These are phyloP conservation scores for Stellera chamaejasme DNA, from an alignment of 345 rosid genomes.

Conservation along the genomic window DNA sequence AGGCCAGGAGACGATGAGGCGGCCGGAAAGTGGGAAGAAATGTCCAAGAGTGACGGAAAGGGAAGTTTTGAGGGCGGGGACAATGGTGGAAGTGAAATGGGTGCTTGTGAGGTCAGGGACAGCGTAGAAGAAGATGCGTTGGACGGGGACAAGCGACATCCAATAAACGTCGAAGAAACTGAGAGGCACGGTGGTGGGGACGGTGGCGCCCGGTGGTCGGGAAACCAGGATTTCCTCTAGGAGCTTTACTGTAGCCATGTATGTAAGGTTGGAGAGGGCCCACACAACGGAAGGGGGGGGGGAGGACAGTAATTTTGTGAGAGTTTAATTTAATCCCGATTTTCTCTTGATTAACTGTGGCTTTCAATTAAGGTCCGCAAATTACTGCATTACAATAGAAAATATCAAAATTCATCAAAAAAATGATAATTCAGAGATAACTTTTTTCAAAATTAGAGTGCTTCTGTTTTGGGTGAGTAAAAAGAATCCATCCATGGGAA, in stretches of 20 bases:
- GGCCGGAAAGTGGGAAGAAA: conserved; percentile 30
- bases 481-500: too few relatives aligned
- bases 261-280: too few relatives aligned
- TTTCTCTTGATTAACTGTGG: too few relatives aligned
- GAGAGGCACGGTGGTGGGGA: conserved; percentile 17
- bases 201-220: conserved; percentile 13
- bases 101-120: conserved; percentile 18
- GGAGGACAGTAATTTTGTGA: too few relatives aligned
- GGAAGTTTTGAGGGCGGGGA: conserved; percentile 33
- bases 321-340: too few relatives aligned
- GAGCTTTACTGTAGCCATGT: not conserved
- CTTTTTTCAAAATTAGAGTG: too few relatives aligned
- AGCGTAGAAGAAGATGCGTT: conserved; percentile 38
- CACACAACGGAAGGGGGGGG: too few relatives aligned
- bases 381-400: too few relatives aligned
- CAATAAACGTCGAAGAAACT: conserved; percentile 45
- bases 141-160: conserved; percentile 35
- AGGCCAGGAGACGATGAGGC: conserved; percentile 1
- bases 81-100: conserved; percentile 21
- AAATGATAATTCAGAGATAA: too few relatives aligned
- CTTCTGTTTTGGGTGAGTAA: too few relatives aligned
- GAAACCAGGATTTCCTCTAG: conserved; percentile 1
- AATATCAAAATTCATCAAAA: too few relatives aligned
- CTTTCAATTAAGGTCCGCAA: too few relatives aligned
- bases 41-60: conserved; percentile 39